Percentiles rank a stretch among this genome's conserved stretches.
phyloP scores from a whole-genome alignment of 441 rosid genomes.

The Erodium texanum region DNA sequence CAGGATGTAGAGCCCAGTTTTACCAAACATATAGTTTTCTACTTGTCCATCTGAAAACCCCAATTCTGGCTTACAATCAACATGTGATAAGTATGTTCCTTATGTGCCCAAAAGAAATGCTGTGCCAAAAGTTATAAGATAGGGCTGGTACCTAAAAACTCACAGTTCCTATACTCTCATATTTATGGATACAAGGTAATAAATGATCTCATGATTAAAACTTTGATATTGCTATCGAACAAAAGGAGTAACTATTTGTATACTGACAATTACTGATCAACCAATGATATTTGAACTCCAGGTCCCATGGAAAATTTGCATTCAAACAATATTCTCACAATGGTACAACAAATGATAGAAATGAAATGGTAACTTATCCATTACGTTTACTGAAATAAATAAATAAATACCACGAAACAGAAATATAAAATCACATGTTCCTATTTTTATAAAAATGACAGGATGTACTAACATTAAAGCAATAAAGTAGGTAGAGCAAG shows the following conservation, averaged over 20 bases:
- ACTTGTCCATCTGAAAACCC: background rate
- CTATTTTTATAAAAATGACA: slow-evolving; percentile 25
- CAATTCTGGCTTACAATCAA: background rate
- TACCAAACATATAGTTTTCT: background rate
- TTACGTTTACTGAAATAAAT: background rate
- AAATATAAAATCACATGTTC: slow-evolving; percentile 19
- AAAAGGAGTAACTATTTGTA: slow-evolving; percentile 3
- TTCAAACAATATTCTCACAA: background rate
- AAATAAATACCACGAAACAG: slow-evolving; percentile 13
- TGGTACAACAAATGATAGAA: background rate
- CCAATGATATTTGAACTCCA: background rate
- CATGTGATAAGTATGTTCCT: background rate
- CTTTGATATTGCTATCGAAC: background rate
- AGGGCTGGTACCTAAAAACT: background rate
- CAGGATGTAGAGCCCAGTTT: background rate
- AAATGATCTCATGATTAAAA: background rate
- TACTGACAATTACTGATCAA: background rate
- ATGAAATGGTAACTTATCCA: background rate
- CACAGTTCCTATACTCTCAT: background rate
- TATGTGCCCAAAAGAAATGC: background rate
- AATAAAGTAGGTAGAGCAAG: slow-evolving; percentile 41
- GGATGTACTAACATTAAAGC: slow-evolving; percentile 39
- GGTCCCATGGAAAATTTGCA: background rate
- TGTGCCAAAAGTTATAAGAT: background rate
- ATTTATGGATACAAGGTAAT: slow-evolving; percentile 8